Evolutionary conservation across 2,329 filamentous ascomycete species (phyloP).

Genomic region (Phialophora expanda): DNA sequence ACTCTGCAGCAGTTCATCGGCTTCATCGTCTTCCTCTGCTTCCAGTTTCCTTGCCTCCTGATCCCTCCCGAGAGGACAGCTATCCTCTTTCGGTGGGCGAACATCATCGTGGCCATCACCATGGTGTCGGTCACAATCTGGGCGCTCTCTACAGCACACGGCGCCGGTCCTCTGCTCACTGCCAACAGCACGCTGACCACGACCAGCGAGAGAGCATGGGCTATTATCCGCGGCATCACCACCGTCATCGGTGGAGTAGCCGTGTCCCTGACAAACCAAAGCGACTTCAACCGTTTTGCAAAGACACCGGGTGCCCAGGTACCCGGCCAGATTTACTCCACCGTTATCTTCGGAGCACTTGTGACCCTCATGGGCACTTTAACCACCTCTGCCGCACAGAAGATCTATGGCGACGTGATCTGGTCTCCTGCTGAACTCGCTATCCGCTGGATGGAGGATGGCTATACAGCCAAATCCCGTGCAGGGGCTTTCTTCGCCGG

Average conservation of each 20-base stretch:
- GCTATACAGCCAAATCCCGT: constrained; percentile 24
- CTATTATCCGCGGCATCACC: constrained; percentile 26
- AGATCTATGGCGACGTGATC: constrained; percentile 26
- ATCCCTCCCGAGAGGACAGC: constrained; percentile 24
- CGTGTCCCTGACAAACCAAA: constrained; percentile 28
- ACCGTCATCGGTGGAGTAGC: constrained; percentile 28
- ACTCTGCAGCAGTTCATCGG: constrained; percentile 24
- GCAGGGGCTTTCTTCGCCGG: constrained; percentile 58
- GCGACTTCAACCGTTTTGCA: constrained; percentile 38
- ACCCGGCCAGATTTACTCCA: constrained; percentile 27
- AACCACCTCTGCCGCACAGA: constrained; percentile 21
- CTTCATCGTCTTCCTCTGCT: constrained; percentile 27
- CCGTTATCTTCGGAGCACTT: constrained; percentile 42
- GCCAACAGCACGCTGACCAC: constrained; percentile 24
- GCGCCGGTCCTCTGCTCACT: constrained; percentile 18
- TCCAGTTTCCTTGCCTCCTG: constrained; percentile 22
- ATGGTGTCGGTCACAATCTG: constrained; percentile 25
- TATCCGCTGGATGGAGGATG: constrained; percentile 23
- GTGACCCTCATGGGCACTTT: constrained; percentile 39
- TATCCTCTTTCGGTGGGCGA: constrained; percentile 20
- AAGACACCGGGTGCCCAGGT: constrained; percentile 29
- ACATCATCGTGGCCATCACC: constrained; percentile 18
- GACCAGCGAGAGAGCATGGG: constrained; percentile 28
- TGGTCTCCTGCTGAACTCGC: constrained; percentile 25
- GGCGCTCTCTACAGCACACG: constrained; percentile 15